Evolutionary conservation across 2,329 filamentous ascomycete species (phyloP).

Genomic region (Aspergillus fischeri): DNA sequence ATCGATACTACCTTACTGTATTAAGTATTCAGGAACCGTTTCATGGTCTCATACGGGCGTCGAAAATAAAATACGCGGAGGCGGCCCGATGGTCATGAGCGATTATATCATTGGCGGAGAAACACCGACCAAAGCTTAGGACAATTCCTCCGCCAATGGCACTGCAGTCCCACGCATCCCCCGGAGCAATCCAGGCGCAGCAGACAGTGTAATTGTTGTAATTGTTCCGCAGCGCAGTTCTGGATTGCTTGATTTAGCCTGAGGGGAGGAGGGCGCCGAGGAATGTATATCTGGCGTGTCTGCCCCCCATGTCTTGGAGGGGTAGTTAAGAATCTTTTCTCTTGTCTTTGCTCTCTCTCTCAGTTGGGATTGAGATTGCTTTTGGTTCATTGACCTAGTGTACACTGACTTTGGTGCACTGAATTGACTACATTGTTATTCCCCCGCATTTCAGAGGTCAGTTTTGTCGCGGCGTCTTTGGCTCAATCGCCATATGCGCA

Average conservation of each 20-base stretch:
- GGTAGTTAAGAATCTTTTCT: neutral
- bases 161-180: slow-evolving; percentile 2
- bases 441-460: neutral
- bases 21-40: neutral
- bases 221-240: neutral
- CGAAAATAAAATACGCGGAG: slow-evolving; percentile 2
- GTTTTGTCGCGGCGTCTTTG: neutral
- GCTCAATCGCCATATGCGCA: neutral
- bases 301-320: neutral
- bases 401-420: neutral
- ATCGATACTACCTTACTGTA: neutral
- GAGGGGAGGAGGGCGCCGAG: neutral
- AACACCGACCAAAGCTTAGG: slow-evolving; percentile 5
- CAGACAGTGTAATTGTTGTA: neutral
- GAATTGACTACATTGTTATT: neutral
- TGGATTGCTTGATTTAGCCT: neutral
- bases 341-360: neutral
- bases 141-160: slow-evolving; percentile 25
- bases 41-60: neutral
- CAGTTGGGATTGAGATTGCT: neutral
- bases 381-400: neutral
- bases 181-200: neutral
- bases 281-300: neutral
- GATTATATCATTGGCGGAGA: slow-evolving; percentile 22
- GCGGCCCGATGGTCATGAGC: neutral